Conservation (phyloP, 495 filamentous ascomycete species). For the Penicillium egyptiacum region DNA sequence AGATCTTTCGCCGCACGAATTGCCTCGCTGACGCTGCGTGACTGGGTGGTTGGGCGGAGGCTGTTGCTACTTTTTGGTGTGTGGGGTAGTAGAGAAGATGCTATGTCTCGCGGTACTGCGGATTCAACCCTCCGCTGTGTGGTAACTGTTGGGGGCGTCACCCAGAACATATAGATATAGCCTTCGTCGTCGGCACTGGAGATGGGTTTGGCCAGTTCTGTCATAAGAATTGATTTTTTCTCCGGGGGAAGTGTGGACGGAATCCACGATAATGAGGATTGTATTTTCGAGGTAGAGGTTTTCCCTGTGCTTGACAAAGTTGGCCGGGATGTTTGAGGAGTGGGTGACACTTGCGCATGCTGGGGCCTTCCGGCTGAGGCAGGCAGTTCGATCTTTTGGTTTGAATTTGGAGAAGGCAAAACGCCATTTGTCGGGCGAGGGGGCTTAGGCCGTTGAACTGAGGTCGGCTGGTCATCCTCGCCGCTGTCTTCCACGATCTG, state of each 20-base stretch:
- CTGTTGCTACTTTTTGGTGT: conserved; percentile 18
- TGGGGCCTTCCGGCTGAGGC: conserved; percentile 10
- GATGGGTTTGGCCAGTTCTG: conserved; percentile 81
- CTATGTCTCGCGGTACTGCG: conserved; percentile 55
- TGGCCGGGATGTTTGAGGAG: conserved; percentile 14
- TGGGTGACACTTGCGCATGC: conserved; percentile 10
- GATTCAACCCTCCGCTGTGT: conserved; percentile 28
- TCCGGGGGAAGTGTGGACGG: conserved; percentile 60
- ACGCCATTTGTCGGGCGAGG: conserved; percentile 24
- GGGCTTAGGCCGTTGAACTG: conserved; percentile 19
- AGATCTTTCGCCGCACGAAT: conserved; percentile 54
- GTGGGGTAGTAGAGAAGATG: conserved; percentile 56
- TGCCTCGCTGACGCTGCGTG: conserved; percentile 64
- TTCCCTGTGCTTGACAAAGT: conserved; percentile 12
- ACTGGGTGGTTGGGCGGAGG: conserved; percentile 38
- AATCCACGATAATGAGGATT: conserved; percentile 61
- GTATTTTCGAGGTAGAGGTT: conserved; percentile 46
- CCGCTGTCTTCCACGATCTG: conserved; percentile 22
- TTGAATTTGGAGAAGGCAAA: conserved; percentile 10
- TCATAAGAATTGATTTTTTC: conserved; percentile 63
- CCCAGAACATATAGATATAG: conserved; percentile 98
- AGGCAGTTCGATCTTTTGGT: conserved; percentile 11
- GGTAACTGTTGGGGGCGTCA: conserved; percentile 55
- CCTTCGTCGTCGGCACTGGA: conserved; percentile 77
- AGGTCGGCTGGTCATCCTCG: conserved; percentile 15